Evolutionary conservation across 2,329 filamentous ascomycete species (phyloP).

Genomic region (Graphiopsis chlorocephala): DNA sequence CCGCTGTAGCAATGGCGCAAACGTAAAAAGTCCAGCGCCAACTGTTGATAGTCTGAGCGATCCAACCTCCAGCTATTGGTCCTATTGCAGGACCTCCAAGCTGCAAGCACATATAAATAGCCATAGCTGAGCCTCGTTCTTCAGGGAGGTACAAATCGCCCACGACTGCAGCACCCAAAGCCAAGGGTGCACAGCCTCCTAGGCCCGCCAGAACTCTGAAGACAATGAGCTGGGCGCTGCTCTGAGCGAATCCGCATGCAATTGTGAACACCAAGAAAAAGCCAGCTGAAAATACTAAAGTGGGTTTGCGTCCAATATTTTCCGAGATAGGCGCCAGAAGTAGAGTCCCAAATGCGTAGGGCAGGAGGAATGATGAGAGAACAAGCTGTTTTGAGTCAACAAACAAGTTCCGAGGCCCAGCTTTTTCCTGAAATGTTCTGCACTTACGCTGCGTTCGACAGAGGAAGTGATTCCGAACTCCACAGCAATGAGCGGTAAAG

Average conservation of each 20-base stretch:
- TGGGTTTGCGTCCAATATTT: constrained; percentile 31
- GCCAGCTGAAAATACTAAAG: constrained; percentile 31
- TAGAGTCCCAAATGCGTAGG: constrained; percentile 33
- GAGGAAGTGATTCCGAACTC: constrained; percentile 29
- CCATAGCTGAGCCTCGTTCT: constrained; percentile 32
- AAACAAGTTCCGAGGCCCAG: background rate
- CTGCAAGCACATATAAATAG: constrained; percentile 31
- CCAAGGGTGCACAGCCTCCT: constrained; percentile 33
- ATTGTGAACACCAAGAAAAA: constrained; percentile 35
- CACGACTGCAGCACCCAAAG: constrained; percentile 30
- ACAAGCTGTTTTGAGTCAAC: constrained; percentile 23
- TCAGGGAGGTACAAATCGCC: constrained; percentile 31
- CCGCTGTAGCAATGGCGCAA: constrained; percentile 38
- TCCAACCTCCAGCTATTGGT: constrained; percentile 38
- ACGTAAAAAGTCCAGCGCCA: constrained; percentile 52
- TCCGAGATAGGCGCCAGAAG: constrained; percentile 33
- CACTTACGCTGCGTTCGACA: constrained; percentile 16
- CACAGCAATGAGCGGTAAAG: too few species aligned
- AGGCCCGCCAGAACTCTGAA: constrained; percentile 35
- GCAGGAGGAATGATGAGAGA: constrained; percentile 36
- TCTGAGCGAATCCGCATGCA: constrained; percentile 34
- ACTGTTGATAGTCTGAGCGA: constrained; percentile 36
- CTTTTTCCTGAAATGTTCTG: background rate
- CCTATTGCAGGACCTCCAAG: constrained; percentile 30
- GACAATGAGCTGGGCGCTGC: constrained; percentile 29